phyloP scores from a whole-genome alignment of 1,284 basidiomycete species.

The Gomphus bonarii region DNA sequence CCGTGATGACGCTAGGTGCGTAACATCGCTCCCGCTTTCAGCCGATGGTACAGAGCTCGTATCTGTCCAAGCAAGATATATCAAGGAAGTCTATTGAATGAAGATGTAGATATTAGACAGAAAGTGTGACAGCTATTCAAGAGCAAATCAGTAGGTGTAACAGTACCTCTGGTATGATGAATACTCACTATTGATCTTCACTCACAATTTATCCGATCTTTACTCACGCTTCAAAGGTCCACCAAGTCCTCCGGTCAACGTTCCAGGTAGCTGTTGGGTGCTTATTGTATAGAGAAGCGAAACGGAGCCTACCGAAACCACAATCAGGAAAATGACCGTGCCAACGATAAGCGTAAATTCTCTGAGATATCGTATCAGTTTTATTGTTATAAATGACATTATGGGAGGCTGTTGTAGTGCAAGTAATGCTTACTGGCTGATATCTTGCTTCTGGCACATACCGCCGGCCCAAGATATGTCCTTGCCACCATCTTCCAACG shows the following conservation, averaged over 20 bases:
- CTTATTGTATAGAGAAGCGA: slow-evolving; percentile 56
- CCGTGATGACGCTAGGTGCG: no score
- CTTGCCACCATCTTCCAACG: slow-evolving; percentile 37
- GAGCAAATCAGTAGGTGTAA: neutral
- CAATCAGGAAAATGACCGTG: slow-evolving; percentile 49
- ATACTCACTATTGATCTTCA: neutral
- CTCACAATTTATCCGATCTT: neutral
- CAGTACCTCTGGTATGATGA: neutral
- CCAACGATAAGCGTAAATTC: slow-evolving; percentile 66
- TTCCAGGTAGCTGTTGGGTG: slow-evolving; percentile 54
- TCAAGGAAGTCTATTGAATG: no score
- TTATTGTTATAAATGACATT: neutral
- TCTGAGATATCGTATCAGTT: slow-evolving; percentile 24
- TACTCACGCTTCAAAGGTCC: neutral
- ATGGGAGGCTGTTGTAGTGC: neutral
- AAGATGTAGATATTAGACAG: neutral
- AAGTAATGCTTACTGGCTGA: slow-evolving; percentile 50
- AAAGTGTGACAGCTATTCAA: neutral
- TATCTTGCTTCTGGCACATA: slow-evolving; percentile 64
- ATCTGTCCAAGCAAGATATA: no score
- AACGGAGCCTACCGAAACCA: slow-evolving; percentile 58
- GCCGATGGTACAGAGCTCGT: no score
- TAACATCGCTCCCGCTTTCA: no score
- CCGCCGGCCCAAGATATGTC: slow-evolving; percentile 62
- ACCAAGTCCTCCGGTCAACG: slow-evolving; percentile 34